phyloP scores from a whole-genome alignment of 305 asterid species.

The Fraxinus platypoda region DNA sequence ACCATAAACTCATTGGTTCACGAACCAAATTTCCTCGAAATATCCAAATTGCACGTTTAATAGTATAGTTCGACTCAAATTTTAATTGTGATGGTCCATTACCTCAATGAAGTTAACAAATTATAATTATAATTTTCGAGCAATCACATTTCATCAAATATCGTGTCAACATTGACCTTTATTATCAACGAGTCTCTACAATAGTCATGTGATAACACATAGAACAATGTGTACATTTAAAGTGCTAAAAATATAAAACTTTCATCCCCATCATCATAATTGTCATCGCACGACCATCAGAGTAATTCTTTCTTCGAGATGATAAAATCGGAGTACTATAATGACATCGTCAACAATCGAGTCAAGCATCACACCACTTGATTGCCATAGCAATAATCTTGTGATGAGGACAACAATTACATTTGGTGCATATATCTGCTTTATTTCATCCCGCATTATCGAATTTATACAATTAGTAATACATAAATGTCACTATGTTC shows the following conservation, averaged over 20 bases:
- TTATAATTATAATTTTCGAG: not conserved
- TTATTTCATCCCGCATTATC: conserved; percentile 40
- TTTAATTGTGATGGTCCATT: not conserved
- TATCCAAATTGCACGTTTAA: not conserved
- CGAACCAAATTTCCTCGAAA: not conserved
- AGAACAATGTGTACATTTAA: not conserved
- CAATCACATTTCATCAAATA: not conserved
- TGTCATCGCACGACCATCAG: not conserved
- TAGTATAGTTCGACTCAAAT: not conserved
- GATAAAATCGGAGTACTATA: too few relatives aligned
- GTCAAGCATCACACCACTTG: not conserved
- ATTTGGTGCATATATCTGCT: conserved; percentile 23
- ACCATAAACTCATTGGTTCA: not conserved
- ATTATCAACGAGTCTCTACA: not conserved
- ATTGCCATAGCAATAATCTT: not conserved
- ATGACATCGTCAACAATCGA: not conserved
- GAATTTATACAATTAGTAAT: not conserved
- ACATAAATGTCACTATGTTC: not conserved
- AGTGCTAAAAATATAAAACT: not conserved
- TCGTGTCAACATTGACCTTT: too few relatives aligned
- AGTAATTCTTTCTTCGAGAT: not conserved
- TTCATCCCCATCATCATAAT: not conserved
- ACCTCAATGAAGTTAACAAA: not conserved
- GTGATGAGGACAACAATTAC: conserved; percentile 1
- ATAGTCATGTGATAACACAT: not conserved